Percentiles rank a stretch among this genome's conserved stretches.
Evolutionary conservation across 371 early-diverging fungal genomes (phyloP).

Genomic region (Mortierella sp.): DNA sequence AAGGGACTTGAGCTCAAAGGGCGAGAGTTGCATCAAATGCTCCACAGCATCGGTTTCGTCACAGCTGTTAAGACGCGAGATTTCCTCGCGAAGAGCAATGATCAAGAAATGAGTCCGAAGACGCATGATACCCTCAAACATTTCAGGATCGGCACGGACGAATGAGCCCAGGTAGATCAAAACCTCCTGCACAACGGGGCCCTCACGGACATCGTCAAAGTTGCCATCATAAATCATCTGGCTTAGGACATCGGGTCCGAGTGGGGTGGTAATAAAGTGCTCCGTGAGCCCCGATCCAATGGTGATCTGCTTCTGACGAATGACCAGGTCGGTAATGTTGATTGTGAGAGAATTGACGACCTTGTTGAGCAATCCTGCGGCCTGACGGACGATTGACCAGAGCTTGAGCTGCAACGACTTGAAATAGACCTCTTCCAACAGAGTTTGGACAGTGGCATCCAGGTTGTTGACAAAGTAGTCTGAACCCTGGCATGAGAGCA

Average conservation of each 20-base stretch:
- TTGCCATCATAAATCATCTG: conserved; percentile 73
- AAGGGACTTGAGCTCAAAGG: conserved; percentile 84
- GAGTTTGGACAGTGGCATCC: conserved; percentile 70
- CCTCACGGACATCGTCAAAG: conserved; percentile 86
- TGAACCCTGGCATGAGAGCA: conserved; percentile 79
- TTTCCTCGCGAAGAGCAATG: conserved; percentile 89
- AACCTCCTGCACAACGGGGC: conserved; percentile 88
- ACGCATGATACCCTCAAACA: conserved; percentile 90
- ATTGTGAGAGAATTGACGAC: conserved; percentile 82
- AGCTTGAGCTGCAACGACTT: conserved; percentile 81
- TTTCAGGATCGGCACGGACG: conserved; percentile 75
- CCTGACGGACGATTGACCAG: conserved; percentile 90
- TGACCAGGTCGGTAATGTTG: conserved; percentile 87
- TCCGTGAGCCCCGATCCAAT: conserved; percentile 83
- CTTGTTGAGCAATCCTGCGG: conserved; percentile 85
- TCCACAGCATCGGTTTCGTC: conserved; percentile 89
- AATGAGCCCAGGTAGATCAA: conserved; percentile 85
- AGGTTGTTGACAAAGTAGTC: conserved; percentile 66
- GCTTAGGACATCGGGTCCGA: conserved; percentile 77
- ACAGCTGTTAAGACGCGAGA: conserved; percentile 78
- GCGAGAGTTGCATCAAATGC: conserved; percentile 84
- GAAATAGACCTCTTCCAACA: conserved; percentile 88
- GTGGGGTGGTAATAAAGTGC: conserved; percentile 75
- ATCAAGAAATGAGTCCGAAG: conserved; percentile 88
- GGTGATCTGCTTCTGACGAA: conserved; percentile 86